Base-by-base conservation (phyloP, 768 basidiomycete species). In the Tylopilus rubrobrunneus region DNA sequence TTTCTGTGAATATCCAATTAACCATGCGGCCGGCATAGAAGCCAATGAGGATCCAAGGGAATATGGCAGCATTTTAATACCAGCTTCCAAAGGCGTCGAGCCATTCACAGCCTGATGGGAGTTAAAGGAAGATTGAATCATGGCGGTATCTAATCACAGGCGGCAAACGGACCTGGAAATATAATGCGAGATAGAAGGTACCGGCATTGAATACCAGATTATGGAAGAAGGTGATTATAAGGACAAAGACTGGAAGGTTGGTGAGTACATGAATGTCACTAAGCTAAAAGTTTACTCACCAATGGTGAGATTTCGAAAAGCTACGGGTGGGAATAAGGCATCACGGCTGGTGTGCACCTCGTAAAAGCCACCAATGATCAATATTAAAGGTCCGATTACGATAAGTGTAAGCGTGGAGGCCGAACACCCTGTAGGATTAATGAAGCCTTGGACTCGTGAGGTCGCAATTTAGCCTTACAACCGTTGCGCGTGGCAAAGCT, bases 1-100 rank as follows among this genome's bases (percentile, higher is more conserved):
- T 57, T 67, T 73, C 68, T 89, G 85, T 76, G 78, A 81, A 57
- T 79, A 82, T 45, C 78, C 82, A 60, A 92, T 87, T 60, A 87
- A 78, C 87, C 87, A 89, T n/a, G 91, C 89, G 36, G 80, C 86
- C 23, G 90, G 89, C 76, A 93, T 84, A 11, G 91, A 92, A 41
- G 90, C 86, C 53, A 92, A 66, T 23, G 90, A 90, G 33, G 90
- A 87, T 48, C 89, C 91, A 48, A 92, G 80, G 46, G 91, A 89
- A 73, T 91, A 92, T 11, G 91, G 89, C 51, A 93, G 76, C 70
- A 90, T 77, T 65, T 82, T 79, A 21, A 90, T 66, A 10, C 89
- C 91, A 55, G 90, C 85, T 67, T 83, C 68, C 44, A 92, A 65
- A 12, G 87, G 89, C n/a, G 81, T 80, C 21, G 79, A 79, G 25